Base-by-base conservation (phyloP, 805 yeast species). In the Kregervanrija fluxuum region DNA sequence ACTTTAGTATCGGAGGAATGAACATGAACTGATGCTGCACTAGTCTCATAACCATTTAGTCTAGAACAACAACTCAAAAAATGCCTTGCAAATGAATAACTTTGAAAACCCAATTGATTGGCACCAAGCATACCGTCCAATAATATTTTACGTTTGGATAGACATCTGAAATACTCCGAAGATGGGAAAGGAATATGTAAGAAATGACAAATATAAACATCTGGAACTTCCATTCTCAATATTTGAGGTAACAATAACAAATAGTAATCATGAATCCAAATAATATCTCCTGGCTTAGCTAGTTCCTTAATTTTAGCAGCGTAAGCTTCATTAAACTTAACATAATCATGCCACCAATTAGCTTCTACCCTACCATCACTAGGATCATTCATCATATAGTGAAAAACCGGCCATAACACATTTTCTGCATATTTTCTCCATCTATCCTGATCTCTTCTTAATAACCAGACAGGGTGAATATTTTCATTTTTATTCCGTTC, bases 181-280 rank as follows among this genome's bases (percentile, higher is more conserved):
- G 95, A 81, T 11, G 97, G 96, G 73, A 91, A 90, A n/a, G 97
- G 96, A 3, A 87, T 76, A 62, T 90, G 96, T 52, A 90, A 65
- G 63, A 77, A 89, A 43, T 85, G 77, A 11, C 91, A 93, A 51
- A 90, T 83, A 48, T 70, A 70, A 5, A 86, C 85, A 45, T 82
- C 77, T 2, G 87, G 87, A 41, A 83, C 70, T 55, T 76, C 79
- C 84, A 82, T 80, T 52, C 95, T 74, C 51, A 90, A 66, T 62
- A 90, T 71, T 58, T 84, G 93, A 2, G 97, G 97, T 46, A 90
- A 68, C 37, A 90, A 66, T 49, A 89, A 65, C 48, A 90, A 67
- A 57, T 90, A 87, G 65, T 87, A 89, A 65, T 90, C 97, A 66
- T 90, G 96, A 53, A 90, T 74, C 95, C 95, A 86, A 45, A 90